Percentiles rank a stretch among this genome's conserved stretches.
phyloP scores from a whole-genome alignment of 768 basidiomycete species.

The Mycena vitilis region DNA sequence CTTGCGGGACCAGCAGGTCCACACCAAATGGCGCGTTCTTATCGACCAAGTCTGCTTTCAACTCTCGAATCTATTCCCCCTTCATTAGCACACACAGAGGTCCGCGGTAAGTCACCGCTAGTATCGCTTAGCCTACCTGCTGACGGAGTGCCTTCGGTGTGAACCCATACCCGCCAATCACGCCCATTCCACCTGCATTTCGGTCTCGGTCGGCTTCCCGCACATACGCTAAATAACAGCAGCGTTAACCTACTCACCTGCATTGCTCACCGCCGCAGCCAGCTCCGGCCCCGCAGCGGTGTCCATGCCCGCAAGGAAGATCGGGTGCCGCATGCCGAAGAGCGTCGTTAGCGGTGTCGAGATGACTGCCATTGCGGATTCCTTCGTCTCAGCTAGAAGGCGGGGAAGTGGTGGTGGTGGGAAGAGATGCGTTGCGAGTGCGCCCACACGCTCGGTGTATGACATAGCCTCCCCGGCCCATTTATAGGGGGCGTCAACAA shows the following conservation, averaged over 20 bases:
- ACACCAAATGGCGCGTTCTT: slow-evolving; percentile 90
- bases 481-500: not conserved
- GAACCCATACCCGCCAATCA: slow-evolving; percentile 91
- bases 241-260: slow-evolving; percentile 54
- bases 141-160: slow-evolving; percentile 83
- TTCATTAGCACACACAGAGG: not conserved
- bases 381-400: not conserved
- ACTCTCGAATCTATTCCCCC: slow-evolving; percentile 66
- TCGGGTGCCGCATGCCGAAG: slow-evolving; percentile 74
- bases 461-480: not conserved
- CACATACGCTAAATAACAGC: not conserved
- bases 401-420: not conserved
- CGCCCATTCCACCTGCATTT: slow-evolving; percentile 71
- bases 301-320: slow-evolving; percentile 57
- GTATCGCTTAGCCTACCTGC: slow-evolving; percentile 62
- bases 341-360: slow-evolving; percentile 72
- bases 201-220: not conserved
- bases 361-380: slow-evolving; percentile 52
- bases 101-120: not conserved
- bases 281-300: slow-evolving; percentile 75
- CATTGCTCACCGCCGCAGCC: slow-evolving; percentile 94
- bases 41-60: slow-evolving; percentile 80
- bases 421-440: not conserved
- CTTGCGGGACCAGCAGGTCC: slow-evolving; percentile 88
- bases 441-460: not conserved